Base-by-base conservation (phyloP, 169 alveolate genomes). In the Hepatocystis sp. region DNA sequence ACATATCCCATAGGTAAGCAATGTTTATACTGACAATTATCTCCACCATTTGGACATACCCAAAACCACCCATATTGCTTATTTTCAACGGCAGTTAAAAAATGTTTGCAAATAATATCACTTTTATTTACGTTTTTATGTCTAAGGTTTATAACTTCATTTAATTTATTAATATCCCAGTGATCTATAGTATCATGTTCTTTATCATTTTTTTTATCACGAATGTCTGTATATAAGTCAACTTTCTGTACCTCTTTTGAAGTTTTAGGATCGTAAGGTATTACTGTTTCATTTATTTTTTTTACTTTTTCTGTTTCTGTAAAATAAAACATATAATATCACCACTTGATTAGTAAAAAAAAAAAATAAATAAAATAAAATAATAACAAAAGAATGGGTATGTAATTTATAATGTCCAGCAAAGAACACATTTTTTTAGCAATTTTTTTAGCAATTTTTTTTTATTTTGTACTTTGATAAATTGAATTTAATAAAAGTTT, bases 21-120 rank as follows among this genome's bases (percentile, higher is more conserved):
- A 89, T 98, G 99, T 46, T 98, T 95, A 88, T 98, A 98, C 78
- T 96, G 96, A 88, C 99, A 98, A 21, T 93, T 95, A 66, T 97
- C 99, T 15, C 99, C 99, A 27, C 99, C 99, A 85, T 98, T 98
- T 2, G 99, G 99, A 63, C 99, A 98, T 61, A 95, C 97, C 99
- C 99, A 98, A 85, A 97, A 96, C 99, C 99, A 98, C 13, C 99
- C 99, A 88, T 97, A 97, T 67, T 93, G 92, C 93, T 91, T 94
- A 63, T 93, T 94, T 85, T 98, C 99, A 23, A 98, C 98, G 2
- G 99, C 99, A 27, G 95, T 97, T 30, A 98, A 85, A 92, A 98
- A 98, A 85, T 93, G 96, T 65, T 97, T 95, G 88, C 99, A 98
- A 15, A 98, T 96, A 32, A 97, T 97, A 58, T 97, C 98, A 4